Evolutionary conservation across 2,329 filamentous ascomycete genomes (phyloP), one percentile per base, ranked within the genome.

Genomic region (Ophiostoma pallidulum): DNA sequence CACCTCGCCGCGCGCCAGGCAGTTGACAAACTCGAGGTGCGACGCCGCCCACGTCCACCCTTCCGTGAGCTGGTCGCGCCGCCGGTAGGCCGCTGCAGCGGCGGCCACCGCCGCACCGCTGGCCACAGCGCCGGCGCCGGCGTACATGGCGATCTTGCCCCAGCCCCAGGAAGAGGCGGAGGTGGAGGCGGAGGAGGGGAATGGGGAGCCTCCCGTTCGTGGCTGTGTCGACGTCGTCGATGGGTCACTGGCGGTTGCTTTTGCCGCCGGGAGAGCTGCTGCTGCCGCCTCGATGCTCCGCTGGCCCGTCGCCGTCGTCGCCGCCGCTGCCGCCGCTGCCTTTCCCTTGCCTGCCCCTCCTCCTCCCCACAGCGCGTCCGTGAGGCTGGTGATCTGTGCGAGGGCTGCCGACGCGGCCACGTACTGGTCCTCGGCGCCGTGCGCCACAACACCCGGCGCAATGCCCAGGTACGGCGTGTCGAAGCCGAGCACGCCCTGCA

Each of bases 1-100:
- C 60, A 95, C 89, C 57, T 90, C 84, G 4, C 80, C 80, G n/a
- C 86, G 80, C 41, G 86, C 84, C 8, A 98, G 75, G 59, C 88
- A 94, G 2, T 89, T 88, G 1, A 97, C 86, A 59, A 97, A 98
- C 63, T 92, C 86, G 22, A 98, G 78, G 65, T 98, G 92, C 31
- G 86, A 92, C 14, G 84, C 80, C 13, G 86, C 86, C 89, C 90
- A 97, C 9, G 72, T 72, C 69, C 82, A 82, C 8, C 90, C 85
- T 51, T 83, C 74, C 3, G 75, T 78, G 52, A 97, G 78, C 53
- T 87, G 81, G 28, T 94, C 86, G 47, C 87, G 79, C 58, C 92
- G 89, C 58, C 85, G 72, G 69, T 94, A 97, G 10, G 91, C 85
- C 8, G 89, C 89, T 1, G 86, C 86, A 0, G 85, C 84, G 8